These are phyloP conservation scores for Mitragyna speciosa DNA, from an alignment of 257 asterid species.

Conservation along the genomic window DNA sequence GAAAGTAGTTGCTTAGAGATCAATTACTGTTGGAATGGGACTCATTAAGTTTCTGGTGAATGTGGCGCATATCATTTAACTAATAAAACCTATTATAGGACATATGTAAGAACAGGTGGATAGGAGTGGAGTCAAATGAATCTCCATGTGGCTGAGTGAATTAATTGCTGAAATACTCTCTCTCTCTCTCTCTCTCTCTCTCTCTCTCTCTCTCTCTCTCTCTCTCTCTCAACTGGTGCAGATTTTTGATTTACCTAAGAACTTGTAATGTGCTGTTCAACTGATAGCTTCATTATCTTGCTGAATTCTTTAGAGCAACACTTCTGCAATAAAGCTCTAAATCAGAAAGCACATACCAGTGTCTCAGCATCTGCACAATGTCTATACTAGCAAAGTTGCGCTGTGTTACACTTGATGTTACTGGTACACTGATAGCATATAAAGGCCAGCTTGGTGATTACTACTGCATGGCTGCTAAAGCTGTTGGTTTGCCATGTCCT, in stretches of 20 bases:
- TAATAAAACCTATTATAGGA: not conserved
- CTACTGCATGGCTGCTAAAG: constrained; percentile 98
- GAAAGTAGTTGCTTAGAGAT: not conserved
- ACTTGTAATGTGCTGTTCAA: not conserved
- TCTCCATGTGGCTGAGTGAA: not conserved
- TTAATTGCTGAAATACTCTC: not conserved
- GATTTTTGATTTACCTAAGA: not conserved
- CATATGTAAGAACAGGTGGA: not conserved
- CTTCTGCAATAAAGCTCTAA: not conserved
- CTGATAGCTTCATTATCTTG: not conserved
- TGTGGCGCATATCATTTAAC: not conserved
- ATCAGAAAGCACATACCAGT: not conserved
- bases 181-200: too few species aligned
- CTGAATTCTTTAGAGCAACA: not conserved
- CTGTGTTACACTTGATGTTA: constrained; percentile 85
- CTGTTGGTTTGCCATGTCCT: constrained; percentile 90
- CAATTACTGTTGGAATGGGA: not conserved
- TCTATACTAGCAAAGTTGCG: constrained; percentile 65
- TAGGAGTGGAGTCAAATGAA: not conserved
- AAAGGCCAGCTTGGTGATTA: constrained; percentile 99
- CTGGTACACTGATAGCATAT: constrained; percentile 94
- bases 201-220: too few species aligned
- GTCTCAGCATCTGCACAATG: constrained; percentile 42
- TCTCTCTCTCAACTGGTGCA: too few species aligned
- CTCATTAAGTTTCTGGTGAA: not conserved